Evolutionary conservation across 2,329 filamentous ascomycete genomes (phyloP).

Genomic region (Penicillium griseofulvum): DNA sequence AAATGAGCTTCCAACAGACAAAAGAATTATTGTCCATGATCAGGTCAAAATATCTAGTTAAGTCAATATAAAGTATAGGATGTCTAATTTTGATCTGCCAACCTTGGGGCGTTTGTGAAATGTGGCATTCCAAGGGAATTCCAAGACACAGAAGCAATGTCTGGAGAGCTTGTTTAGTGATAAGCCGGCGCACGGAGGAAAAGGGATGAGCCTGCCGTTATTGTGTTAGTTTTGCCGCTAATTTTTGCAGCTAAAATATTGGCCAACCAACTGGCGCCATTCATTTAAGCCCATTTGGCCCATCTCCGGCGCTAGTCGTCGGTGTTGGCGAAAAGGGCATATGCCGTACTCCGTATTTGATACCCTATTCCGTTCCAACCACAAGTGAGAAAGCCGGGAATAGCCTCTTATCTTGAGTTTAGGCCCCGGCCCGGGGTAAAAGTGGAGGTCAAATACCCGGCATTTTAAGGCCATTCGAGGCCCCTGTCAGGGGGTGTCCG

Average conservation of each 20-base stretch:
- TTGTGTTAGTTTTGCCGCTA: background rate
- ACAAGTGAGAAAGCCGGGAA: background rate
- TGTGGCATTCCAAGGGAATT: background rate
- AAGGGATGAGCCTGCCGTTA: background rate
- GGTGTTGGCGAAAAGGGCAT: background rate
- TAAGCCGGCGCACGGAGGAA: slow-evolving; percentile 10
- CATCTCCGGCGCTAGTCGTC: background rate
- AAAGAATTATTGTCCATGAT: background rate
- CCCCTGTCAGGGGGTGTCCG: no score
- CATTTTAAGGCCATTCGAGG: no score
- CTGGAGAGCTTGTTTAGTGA: slow-evolving; percentile 14
- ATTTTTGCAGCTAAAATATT: background rate
- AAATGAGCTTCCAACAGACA: background rate
- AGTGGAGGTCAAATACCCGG: background rate
- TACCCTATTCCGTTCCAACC: background rate
- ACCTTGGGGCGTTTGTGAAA: background rate
- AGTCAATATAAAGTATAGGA: background rate
- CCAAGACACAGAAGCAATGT: slow-evolving; percentile 1
- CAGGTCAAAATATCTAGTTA: background rate
- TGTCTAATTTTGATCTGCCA: background rate
- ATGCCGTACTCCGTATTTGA: background rate
- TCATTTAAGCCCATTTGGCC: background rate
- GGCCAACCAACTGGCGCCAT: background rate
- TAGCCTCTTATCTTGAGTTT: background rate
- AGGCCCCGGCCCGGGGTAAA: background rate